Base-by-base conservation (phyloP, 306 rosid species). In the Trichosanthes truncata region DNA sequence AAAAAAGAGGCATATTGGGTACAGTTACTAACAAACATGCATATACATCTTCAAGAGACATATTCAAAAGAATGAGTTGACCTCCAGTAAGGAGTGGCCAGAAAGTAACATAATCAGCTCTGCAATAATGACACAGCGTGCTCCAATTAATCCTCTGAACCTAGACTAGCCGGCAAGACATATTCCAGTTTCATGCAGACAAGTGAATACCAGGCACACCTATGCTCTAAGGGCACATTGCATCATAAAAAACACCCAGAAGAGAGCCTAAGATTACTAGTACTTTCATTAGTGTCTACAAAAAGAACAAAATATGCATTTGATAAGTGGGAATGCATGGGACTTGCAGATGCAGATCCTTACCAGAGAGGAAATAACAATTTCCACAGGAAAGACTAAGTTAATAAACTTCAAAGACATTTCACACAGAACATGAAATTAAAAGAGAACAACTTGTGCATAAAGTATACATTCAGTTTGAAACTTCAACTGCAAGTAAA, bases 1-100 rank as follows among this genome's bases (percentile, higher is more conserved):
- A 56, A 55, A n/a, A 33, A 81, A 36, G 46, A 79, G 68, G 69
- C 31, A 56, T 57, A 15, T 2, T 43, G 59, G 82, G n/a, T 60
- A 62, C 31, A 52, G 13, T 20, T 21, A 74, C 40, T 1, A 49
- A 74, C 78, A 74, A 48, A 51, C 13, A 12, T 74, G 31, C 61
- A 51, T 17, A 7, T 29, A 31, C 51, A 67, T 38, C 25, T 17
- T 33, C 74, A 14, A n/a, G 26, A 15, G 61, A 74, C 29, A 20
- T n/a, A n/a, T 29, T 48, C 17, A 31, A 51, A 51, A 51, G 17
- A 26, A 74, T 29, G 23, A 51, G 8, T 12, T 51, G 23, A 51
- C 29, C 78, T 29, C 46, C 62, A 31, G 43, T 49, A 31, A 48
- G 17, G 36, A 48, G 14, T 74, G 31, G 41, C 23, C 29, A 49